phyloP scores from a whole-genome alignment of 1,284 basidiomycete species.

The Ganoderma leucocontextum region DNA sequence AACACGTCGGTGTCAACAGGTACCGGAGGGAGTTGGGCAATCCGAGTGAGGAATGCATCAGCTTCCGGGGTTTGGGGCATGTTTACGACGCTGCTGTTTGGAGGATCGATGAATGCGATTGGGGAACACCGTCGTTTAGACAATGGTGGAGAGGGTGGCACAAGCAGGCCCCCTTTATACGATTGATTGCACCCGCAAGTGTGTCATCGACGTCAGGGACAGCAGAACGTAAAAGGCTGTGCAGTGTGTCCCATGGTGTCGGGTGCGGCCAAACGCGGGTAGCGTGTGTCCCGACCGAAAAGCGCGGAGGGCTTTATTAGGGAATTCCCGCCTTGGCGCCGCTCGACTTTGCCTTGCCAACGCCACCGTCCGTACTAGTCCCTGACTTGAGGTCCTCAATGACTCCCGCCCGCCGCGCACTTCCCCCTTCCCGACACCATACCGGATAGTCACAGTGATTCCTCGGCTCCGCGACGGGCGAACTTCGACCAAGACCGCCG shows the following conservation, averaged over 20 bases:
- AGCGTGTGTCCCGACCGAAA: background rate
- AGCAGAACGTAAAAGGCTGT: background rate
- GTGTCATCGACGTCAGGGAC: background rate
- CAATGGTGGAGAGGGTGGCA: background rate
- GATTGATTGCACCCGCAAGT: background rate
- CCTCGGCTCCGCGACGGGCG: background rate
- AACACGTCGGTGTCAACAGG: slow-evolving; percentile 49
- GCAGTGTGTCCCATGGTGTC: background rate
- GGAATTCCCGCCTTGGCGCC: slow-evolving; percentile 7
- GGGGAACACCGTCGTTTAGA: slow-evolving; percentile 1
- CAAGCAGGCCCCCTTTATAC: background rate
- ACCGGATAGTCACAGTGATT: background rate
- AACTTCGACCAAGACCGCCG: background rate
- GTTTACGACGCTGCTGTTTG: background rate
- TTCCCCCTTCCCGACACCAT: too few species aligned
- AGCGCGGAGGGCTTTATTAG: background rate
- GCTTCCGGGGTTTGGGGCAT: slow-evolving; percentile 47
- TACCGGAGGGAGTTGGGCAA: slow-evolving; percentile 49
- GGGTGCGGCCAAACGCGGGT: slow-evolving; percentile 1
- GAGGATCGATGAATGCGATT: background rate
- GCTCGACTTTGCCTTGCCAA: too few species aligned
- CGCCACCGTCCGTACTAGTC: too few species aligned
- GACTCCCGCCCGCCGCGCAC: too few species aligned
- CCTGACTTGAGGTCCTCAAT: too few species aligned
- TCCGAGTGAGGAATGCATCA: slow-evolving; percentile 50